Evolutionary conservation across 164 flowering plant genomes (phyloP).

Genomic region (Annona squamosa): DNA sequence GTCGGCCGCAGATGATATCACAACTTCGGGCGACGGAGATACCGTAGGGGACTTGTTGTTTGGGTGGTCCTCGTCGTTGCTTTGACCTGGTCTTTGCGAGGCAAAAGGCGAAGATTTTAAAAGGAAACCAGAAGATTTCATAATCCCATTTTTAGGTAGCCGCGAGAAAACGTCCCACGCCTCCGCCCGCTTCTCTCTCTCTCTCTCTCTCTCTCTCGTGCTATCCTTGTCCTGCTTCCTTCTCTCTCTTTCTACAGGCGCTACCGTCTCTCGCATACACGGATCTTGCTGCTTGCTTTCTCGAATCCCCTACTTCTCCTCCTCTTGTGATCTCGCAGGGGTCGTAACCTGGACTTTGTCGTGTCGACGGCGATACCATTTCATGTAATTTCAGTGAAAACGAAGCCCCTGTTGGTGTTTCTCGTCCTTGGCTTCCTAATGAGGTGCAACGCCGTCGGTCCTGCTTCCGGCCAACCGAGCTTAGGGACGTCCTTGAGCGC

Average conservation of each 20-base stretch:
- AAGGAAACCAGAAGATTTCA: neutral
- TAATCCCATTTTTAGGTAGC: neutral
- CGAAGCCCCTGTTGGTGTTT: neutral
- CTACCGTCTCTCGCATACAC: neutral
- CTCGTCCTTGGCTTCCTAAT: neutral
- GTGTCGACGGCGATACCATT: neutral
- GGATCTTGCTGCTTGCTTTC: neutral
- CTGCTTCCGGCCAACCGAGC: slow-evolving; percentile 63
- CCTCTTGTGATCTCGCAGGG: neutral
- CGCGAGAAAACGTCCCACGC: neutral
- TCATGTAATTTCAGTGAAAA: neutral
- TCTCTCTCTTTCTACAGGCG: neutral
- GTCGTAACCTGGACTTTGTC: neutral
- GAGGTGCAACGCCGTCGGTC: neutral
- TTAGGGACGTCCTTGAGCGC: slow-evolving; percentile 63
- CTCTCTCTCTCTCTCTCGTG: neutral
- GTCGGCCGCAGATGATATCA: neutral
- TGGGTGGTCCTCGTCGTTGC: neutral
- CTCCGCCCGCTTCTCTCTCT: neutral
- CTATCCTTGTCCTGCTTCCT: neutral
- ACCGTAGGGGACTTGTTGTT: neutral
- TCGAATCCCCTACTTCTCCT: neutral
- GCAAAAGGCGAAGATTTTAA: neutral
- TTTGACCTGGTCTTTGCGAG: neutral
- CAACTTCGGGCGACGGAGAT: neutral